Conservation (phyloP, 208 protist species). For the Leishmania tropica region DNA sequence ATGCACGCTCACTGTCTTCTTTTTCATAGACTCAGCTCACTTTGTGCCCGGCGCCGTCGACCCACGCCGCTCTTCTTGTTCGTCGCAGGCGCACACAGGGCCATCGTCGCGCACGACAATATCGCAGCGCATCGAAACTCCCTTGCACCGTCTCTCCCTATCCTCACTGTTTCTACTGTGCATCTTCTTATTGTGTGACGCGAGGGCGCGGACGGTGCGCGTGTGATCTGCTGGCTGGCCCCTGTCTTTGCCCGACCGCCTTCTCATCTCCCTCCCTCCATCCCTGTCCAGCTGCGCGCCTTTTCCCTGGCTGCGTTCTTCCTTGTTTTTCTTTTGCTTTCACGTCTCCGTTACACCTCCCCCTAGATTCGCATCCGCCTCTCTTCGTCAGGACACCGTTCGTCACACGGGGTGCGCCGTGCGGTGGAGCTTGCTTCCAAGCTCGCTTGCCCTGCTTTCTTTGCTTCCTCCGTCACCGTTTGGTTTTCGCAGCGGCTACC, state of each 20-base stretch:
- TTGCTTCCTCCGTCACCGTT: not conserved
- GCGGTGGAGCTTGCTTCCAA: not conserved
- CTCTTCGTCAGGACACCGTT: not conserved
- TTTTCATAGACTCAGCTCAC: not conserved
- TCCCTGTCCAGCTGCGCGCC: not conserved
- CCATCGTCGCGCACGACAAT: not conserved
- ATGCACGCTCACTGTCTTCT: not conserved
- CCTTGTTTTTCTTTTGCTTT: no score
- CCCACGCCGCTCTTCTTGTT: not conserved
- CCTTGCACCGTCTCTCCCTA: not conserved
- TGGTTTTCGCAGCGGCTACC: not conserved
- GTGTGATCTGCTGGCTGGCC: not conserved
- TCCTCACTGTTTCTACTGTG: not conserved
- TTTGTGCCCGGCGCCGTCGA: not conserved
- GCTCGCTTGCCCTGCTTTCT: not conserved
- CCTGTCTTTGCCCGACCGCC: not conserved
- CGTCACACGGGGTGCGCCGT: not conserved
- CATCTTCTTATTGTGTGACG: not conserved
- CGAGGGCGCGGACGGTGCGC: not conserved
- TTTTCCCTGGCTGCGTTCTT: not conserved
- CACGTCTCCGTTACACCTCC: not conserved
- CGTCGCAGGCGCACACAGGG: not conserved
- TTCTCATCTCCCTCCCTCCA: not conserved
- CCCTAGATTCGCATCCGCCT: not conserved
- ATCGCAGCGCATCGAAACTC: not conserved